Evolutionary conservation across 306 rosid genomes (phyloP).

Genomic region (Psophocarpus tetragonolobus): DNA sequence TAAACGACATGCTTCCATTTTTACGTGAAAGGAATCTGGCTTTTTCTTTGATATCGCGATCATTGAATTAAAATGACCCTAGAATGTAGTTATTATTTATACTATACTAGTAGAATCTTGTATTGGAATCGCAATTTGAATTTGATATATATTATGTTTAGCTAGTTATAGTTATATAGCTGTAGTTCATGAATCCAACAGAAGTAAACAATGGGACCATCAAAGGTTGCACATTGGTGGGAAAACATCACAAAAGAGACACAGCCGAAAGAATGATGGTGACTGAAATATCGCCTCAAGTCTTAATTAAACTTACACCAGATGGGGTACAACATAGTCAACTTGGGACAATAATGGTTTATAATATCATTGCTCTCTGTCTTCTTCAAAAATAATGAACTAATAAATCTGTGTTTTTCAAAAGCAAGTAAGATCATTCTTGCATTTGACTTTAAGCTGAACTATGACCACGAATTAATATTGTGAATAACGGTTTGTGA

Average conservation of each 20-base stretch:
- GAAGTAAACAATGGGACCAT: constrained; percentile 19
- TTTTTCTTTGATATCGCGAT: constrained; percentile 6
- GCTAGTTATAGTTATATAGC: neutral
- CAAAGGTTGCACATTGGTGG: constrained; percentile 22
- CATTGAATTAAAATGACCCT: constrained; percentile 11
- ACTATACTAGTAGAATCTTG: neutral
- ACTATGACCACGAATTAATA: neutral
- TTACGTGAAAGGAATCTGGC: neutral
- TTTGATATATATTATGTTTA: neutral
- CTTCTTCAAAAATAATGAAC: neutral
- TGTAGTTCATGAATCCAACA: constrained; percentile 3
- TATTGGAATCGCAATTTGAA: neutral
- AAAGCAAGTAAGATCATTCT: neutral
- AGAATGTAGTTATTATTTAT: neutral
- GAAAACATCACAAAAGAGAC: constrained; percentile 22
- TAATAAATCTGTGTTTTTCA: neutral
- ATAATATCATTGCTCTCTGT: neutral
- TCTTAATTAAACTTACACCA: neutral
- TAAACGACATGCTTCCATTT: neutral
- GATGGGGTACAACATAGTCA: constrained; percentile 31
- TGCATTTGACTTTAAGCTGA: neutral
- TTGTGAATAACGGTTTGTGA: no score
- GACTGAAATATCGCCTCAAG: constrained; percentile 29
- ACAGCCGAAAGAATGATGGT: constrained; percentile 63
- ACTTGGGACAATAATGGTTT: constrained; percentile 10